Base-by-base conservation (phyloP, 257 asterid species). In the Leonotis leonurus region DNA sequence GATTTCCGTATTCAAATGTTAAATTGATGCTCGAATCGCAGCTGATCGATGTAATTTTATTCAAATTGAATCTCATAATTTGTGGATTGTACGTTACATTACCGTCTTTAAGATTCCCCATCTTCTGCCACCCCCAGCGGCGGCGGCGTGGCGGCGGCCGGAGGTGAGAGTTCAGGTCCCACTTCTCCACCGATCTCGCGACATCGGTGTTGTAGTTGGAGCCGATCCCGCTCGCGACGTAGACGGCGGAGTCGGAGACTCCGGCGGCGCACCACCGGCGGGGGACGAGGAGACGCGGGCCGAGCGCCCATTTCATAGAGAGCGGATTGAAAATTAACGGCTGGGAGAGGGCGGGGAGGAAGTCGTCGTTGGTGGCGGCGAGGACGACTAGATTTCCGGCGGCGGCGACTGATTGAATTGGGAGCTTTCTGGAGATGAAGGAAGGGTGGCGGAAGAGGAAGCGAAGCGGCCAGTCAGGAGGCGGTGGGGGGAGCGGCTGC, bases 211-310 rank as follows among this genome's bases (percentile, higher is more conserved):
- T 71, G 76, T 80, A 88, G 66, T 70, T 78, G 72, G 96, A 77
- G 45, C 96, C 95, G 3, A 88, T 74, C 30, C 98, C 96, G 65
- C 98, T 90, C 1, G 94, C 94, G 1, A 85, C 87, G 73, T 77
- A 85, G 2, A 90, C 78, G 1, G 64, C 54, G 0, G 78, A 75
- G 2, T 72, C 35, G 0, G 68, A 55, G 0, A 73, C 67, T 9
- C 98, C 98, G 0, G 88, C 78, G 1, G 80, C 91, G 75, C 98
- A 90, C 96, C 96, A 90, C 3, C 98, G 79, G 2, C 96, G 85
- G 0, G 98, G 95, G 4, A 74, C 12, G 12, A 68, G 14, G 6
- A 90, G 67, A 0, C 66, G 77, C 0, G 94, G 98, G 0, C 95
- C 96, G 20, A 41, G 67, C 12, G 30, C 16, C 98, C 98, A 90